Evolutionary conservation across 345 rosid species (phyloP), one percentile per base, ranked within the genome.

Genomic region (Combretum micranthum): DNA sequence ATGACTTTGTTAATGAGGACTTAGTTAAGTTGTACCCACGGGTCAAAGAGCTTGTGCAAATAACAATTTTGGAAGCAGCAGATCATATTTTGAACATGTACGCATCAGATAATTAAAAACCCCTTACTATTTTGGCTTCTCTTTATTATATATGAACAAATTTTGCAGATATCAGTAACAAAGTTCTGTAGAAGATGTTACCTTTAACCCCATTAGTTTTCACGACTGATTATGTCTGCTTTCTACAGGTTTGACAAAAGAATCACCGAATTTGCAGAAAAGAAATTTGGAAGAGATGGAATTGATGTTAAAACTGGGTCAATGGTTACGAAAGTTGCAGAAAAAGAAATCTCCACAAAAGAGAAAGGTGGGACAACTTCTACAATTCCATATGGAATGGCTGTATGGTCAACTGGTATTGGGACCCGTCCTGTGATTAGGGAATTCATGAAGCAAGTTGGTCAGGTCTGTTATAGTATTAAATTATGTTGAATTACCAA

Each of bases 321-420:
- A 26, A 94, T 90, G 99, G 99, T 94, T 57, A 77, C 76, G 42
- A 80, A 82, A 62, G 85, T 93, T 58, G 73, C 77, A 55, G 90
- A 82, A 22, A 82, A 83, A 61, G 99, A 86, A 57, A 93, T 93
- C 54, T 80, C 84, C 44, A 82, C 97, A 12, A 93, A 83, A 79
- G 83, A 51, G 56, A 85, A 72, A 57, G 80, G 69, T 32, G 96
- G 87, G 39, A 77, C 79, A 63, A 68, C 63, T 50, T 57, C 79
- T 46, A 61, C 84, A 39, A 81, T 82, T 39, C 97, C 97, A 22
- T 89, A 89, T 60, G 99, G 99, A 56, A 84, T 93, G 99, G 83
- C 80, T 57, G 94, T 93, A 69, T 93, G 97, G 99, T 93, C 99
- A 67, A 93, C 99, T 53, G 99, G 99, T 58, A 89, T 89, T 69